phyloP scores from a whole-genome alignment of 1,284 basidiomycete species.

The Ceratobasidium sp. region DNA sequence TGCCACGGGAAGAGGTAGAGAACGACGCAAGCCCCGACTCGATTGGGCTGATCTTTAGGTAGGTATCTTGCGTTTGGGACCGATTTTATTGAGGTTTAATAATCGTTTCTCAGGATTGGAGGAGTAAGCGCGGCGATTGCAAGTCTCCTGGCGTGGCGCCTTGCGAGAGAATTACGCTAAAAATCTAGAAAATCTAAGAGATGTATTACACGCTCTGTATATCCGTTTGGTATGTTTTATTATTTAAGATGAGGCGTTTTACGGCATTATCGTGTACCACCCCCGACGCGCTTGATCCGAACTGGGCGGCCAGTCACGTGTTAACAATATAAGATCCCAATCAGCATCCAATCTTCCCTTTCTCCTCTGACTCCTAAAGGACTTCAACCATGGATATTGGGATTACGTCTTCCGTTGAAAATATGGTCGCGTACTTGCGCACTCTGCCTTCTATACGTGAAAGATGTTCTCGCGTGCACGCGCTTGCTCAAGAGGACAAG shows the following conservation, averaged over 20 bases:
- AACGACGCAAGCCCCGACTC: constrained; percentile 66
- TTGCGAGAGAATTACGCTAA: constrained; percentile 60
- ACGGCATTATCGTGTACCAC: too few species aligned
- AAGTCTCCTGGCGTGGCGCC: constrained; percentile 74
- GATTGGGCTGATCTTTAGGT: constrained; percentile 84
- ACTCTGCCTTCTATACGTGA: constrained; percentile 90
- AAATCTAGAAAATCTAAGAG: neutral
- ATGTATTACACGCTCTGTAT: constrained; percentile 8
- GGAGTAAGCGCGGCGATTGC: constrained; percentile 79
- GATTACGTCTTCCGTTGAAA: neutral
- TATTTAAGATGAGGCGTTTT: too few species aligned
- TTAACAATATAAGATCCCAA: constrained; percentile 1
- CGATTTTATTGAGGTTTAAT: constrained; percentile 38
- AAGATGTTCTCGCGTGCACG: constrained; percentile 82
- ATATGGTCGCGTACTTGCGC: constrained; percentile 76
- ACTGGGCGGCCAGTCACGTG: constrained; percentile 35
- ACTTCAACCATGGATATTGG: constrained; percentile 31
- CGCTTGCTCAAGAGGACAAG: constrained; percentile 77
- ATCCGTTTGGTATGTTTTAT: neutral
- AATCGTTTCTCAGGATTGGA: constrained; percentile 64
- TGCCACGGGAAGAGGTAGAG: constrained; percentile 45
- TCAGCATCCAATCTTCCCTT: neutral
- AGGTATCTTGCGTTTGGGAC: constrained; percentile 50
- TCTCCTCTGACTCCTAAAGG: neutral
- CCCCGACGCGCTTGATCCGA: constrained; percentile 23